Evolutionary conservation across 2,329 filamentous ascomycete genomes (phyloP), one percentile per base, ranked within the genome.

Genomic region (Camillea tinctor): DNA sequence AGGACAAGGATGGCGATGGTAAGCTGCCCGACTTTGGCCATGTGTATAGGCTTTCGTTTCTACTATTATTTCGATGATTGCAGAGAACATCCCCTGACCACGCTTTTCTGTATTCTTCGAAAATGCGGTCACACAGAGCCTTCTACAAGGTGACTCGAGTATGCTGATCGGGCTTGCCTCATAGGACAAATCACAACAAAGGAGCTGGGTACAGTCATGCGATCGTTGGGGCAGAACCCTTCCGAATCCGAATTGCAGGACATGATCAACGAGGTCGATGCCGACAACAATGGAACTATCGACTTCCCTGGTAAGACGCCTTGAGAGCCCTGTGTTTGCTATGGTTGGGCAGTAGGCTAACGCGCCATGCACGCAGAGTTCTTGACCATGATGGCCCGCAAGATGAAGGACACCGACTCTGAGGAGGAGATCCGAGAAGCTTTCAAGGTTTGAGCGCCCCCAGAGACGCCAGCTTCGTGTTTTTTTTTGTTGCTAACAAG

Each of bases 1-100:
- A 93, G 91, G 91, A 94, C 82, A 94, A 94, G 81, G 91, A 94
- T 84, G 91, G 91, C 73, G 91, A 94, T 88, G 91, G 90, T 93
- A 80, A 87, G 90, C 70, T 55, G 50, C 54, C 50, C 60, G 50
- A 44, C 30, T 55, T 50, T 51, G 55, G 36, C 21, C 50, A 52
- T 21, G 30, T 49, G 30, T 21, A 44, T 49, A 24, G 49, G 40
- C 23, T 44, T 44, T 11, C 24, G 22, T 24, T 24, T 30, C 21
- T 36, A 54, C 40, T 52, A 48, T 7, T 24, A 30, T 26, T n/a
- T 20, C 30, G 44, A 48, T 44, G 58, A 26, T 26, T 50, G 23
- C 55, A 23, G 24, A 48, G 15, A 36, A 49, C 40, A 30, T 48
- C 20, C 40, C 57, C 20, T 48, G 19, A 50, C 26, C 52, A 26